Conservation (phyloP, 1,284 basidiomycete species). For the Ganoderma resinaceum region DNA sequence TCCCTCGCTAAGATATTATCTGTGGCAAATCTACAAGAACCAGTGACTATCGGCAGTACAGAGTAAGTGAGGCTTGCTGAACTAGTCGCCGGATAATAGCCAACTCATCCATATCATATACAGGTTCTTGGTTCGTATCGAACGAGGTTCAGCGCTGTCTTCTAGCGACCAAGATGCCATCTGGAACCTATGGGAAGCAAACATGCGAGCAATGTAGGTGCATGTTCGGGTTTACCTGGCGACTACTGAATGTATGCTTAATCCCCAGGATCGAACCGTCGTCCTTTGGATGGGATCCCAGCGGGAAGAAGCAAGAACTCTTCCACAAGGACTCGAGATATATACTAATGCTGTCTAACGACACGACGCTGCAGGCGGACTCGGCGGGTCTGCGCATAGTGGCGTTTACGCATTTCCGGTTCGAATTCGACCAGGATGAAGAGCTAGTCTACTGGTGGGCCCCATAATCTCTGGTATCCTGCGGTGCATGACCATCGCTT, state of each 20-base stretch:
- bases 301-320: slow-evolving; percentile 61
- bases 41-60: slow-evolving; percentile 10
- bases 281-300: slow-evolving; percentile 73
- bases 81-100: too few species aligned
- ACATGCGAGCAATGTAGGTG: slow-evolving; percentile 14
- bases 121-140: slow-evolving; percentile 46
- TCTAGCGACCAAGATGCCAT: slow-evolving; percentile 48
- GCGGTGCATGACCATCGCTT: neutral
- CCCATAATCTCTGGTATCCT: neutral
- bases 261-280: slow-evolving; percentile 44
- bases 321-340: slow-evolving; percentile 68
- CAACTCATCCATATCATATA: neutral
- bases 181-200: slow-evolving; percentile 51
- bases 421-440: slow-evolving; percentile 67
- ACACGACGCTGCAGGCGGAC: neutral
- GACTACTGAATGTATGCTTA: neutral
- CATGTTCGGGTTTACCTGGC: too few species aligned
- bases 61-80: neutral
- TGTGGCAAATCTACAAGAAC: slow-evolving; percentile 6
- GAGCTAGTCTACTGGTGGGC: slow-evolving; percentile 72
- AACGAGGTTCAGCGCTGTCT: slow-evolving; percentile 47
- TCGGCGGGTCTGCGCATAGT: slow-evolving; percentile 37
- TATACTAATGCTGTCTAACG: slow-evolving; percentile 49
- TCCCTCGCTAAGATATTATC: slow-evolving; percentile 18
- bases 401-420: slow-evolving; percentile 74